phyloP scores from a whole-genome alignment of 352 stramenopile genomes.

The Phytophthora macrochlamydospora region DNA sequence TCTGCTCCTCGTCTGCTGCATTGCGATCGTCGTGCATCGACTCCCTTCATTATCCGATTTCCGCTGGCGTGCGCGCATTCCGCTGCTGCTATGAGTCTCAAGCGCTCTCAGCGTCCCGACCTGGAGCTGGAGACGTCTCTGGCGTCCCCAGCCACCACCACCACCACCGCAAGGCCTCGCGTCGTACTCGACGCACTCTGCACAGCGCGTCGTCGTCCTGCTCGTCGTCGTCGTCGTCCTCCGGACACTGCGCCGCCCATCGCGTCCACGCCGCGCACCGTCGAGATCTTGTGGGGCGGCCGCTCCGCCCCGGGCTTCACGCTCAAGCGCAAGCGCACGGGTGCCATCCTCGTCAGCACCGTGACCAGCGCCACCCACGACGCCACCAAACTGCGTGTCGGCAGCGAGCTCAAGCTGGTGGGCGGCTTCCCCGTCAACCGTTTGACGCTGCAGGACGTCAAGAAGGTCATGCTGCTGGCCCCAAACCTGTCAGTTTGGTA shows the following conservation, averaged over 20 bases:
- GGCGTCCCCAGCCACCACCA: constrained; percentile 11
- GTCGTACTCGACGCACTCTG: constrained; percentile 17
- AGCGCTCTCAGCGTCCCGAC: constrained; percentile 23
- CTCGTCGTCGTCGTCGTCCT: constrained; percentile 11
- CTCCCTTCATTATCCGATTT: constrained; percentile 3
- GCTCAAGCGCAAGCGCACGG: constrained; percentile 76
- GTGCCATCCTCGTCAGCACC: constrained; percentile 72
- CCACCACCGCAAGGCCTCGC: background rate
- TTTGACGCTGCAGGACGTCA: constrained; percentile 71
- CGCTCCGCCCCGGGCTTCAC: constrained; percentile 61
- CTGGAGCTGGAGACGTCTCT: constrained; percentile 6
- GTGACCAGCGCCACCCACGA: constrained; percentile 39
- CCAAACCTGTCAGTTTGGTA: constrained; percentile 80
- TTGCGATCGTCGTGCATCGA: background rate
- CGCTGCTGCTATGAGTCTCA: constrained; percentile 20
- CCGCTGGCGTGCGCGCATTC: background rate
- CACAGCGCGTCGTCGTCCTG: constrained; percentile 18
- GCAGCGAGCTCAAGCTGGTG: constrained; percentile 78
- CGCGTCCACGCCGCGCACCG: constrained; percentile 47
- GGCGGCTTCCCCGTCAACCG: constrained; percentile 75
- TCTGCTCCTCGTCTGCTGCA: background rate
- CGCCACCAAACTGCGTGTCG: constrained; percentile 49
- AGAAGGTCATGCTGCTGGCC: constrained; percentile 78
- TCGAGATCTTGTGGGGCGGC: constrained; percentile 77
- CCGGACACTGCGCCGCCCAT: constrained; percentile 13